Conservation (phyloP, 495 filamentous ascomycete genomes). For the Penicillium arizonense region DNA sequence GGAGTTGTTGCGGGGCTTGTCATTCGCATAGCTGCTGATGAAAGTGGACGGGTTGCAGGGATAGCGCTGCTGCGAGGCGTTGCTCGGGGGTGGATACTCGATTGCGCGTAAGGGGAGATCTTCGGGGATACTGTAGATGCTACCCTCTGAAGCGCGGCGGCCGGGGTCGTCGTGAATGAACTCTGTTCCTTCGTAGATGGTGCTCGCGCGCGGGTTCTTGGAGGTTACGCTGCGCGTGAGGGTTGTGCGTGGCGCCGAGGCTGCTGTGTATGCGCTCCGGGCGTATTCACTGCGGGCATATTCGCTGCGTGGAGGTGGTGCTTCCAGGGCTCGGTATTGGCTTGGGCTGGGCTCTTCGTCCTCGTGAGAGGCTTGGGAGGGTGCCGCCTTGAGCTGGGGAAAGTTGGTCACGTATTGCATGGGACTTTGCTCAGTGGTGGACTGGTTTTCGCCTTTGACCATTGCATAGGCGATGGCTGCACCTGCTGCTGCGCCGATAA, state of each 20-base stretch:
- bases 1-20: slow-evolving; percentile 28
- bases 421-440: slow-evolving; percentile 20
- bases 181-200: slow-evolving; percentile 43
- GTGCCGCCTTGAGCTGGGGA: slow-evolving; percentile 26
- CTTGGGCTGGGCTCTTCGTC: slow-evolving; percentile 3
- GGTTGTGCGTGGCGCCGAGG: slow-evolving; percentile 29
- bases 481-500: slow-evolving; percentile 74
- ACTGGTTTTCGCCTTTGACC: slow-evolving; percentile 46
- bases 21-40: slow-evolving; percentile 39
- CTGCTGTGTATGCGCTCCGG: slow-evolving; percentile 1
- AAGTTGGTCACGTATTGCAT: slow-evolving; percentile 27
- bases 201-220: slow-evolving; percentile 43
- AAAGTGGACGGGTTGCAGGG: slow-evolving; percentile 36
- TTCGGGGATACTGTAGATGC: slow-evolving; percentile 33
- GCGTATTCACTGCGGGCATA: slow-evolving; percentile 17
- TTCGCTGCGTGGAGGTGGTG: slow-evolving; percentile 37
- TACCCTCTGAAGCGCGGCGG: slow-evolving; percentile 39
- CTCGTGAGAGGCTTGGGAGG: slow-evolving; percentile 19
- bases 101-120: slow-evolving; percentile 41
- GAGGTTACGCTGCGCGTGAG: slow-evolving; percentile 32
- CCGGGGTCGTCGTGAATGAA: slow-evolving; percentile 34
- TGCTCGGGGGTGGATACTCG: slow-evolving; percentile 37
- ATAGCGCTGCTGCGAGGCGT: slow-evolving; percentile 25
- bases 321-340: slow-evolving; percentile 38
- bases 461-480: slow-evolving; percentile 74